Base-by-base conservation (phyloP, 2,329 filamentous ascomycete genomes). In the Hypoxylon sp. region DNA sequence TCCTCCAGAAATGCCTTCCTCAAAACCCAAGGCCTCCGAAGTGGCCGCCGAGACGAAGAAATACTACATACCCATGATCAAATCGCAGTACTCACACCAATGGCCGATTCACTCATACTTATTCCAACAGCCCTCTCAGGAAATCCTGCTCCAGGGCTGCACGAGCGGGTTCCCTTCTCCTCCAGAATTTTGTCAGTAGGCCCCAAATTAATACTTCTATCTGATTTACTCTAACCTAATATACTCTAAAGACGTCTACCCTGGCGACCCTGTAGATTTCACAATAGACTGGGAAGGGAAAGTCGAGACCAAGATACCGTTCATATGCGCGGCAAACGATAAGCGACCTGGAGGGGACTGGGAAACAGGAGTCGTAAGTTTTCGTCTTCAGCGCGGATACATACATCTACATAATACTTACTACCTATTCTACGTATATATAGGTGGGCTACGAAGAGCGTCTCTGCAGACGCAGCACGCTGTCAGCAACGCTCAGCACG, bases 291-390 rank as follows among this genome's bases (percentile, higher is more conserved):
- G 85, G 79, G 77, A 79, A 36, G 73, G 69, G 19, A 69, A 72
- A 13, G 61, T 59, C 37, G 63, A 70, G 38, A 63, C 73, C 26
- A 69, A 73, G 2, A 79, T 89, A 46, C 84, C 86, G 0, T 85
- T 90, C 51, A 82, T 90, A 55, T 90, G 87, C 60, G 81, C 84
- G 46, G 89, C 89, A 36, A 90, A 91, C 71, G 88, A 91, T 67
- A 88, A 87, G 65, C 78, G 87, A 26, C 80, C 88, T 0, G 89
- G 89, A 7, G 89, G 89, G n/a, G 88, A 91, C 66, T 92, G 89
- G 89, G 88, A 91, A 62, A 87, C 80, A 5, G 78, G 78, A 54
- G 76, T 73, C 8, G 68, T 59, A 4, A 45, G 48, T 38, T 11
- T 15, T 2, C 19, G 35, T 12, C 6, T 6, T 17, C 15, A 16